Conservation (phyloP, 805 yeast genomes). For the Teunomyces panamensis region DNA sequence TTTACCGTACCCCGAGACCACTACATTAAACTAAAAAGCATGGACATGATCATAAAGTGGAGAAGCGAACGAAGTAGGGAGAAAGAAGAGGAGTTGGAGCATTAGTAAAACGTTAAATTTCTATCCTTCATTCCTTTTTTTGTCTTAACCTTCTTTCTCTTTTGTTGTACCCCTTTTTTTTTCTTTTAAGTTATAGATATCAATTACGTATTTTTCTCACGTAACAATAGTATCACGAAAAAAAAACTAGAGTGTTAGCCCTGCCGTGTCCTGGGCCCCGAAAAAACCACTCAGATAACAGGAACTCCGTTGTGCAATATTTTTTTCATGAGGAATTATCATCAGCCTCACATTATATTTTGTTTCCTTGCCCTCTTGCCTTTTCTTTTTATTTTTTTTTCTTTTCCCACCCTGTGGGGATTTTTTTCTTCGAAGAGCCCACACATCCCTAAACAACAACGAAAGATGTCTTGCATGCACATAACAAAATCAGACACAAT, state of each 20-base stretch:
- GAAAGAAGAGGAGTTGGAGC: no score
- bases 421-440: neutral
- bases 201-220: neutral
- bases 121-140: no score
- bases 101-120: no score
- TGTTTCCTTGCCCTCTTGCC: neutral
- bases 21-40: no score
- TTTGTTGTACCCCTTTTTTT: neutral
- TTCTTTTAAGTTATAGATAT: neutral
- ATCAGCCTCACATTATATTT: neutral
- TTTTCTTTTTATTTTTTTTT: neutral
- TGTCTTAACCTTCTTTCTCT: no score
- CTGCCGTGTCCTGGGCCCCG: neutral
- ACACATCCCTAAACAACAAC: neutral
- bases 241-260: neutral
- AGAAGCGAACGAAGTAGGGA: no score
- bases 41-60: no score
- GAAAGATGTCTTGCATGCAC: neutral
- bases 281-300: neutral
- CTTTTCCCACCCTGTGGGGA: neutral
- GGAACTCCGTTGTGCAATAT: neutral
- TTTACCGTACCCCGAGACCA: no score
- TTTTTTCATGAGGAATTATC: neutral
- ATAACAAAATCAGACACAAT: conserved; percentile 2
- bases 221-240: neutral